Conservation (phyloP, 2,329 filamentous ascomycete species). For the Neoscytalidium dimidiatum region DNA sequence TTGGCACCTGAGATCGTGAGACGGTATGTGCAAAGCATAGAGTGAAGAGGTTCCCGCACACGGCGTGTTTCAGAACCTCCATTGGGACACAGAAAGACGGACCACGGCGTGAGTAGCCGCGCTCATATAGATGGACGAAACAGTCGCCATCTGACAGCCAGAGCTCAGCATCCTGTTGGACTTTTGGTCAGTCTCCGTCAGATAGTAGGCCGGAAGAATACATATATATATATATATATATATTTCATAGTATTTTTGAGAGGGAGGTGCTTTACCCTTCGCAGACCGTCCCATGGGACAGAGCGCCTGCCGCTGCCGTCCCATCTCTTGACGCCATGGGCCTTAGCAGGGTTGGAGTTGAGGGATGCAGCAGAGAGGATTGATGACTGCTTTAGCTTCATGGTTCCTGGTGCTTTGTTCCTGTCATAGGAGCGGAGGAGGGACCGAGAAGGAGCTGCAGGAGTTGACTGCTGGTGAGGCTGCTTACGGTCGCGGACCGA, state of each 20-base stretch:
- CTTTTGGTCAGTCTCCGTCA: not conserved
- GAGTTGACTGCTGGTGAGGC: not conserved
- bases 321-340: conserved; percentile 36
- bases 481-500: not conserved
- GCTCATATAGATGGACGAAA: conserved; percentile 67
- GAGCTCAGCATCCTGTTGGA: conserved; percentile 67
- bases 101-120: conserved; percentile 64
- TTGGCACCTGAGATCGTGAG: conserved; percentile 20
- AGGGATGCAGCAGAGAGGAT: not conserved
- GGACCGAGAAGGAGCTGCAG: not conserved
- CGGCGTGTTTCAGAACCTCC: conserved; percentile 56
- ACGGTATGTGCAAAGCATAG: conserved; percentile 39
- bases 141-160: conserved; percentile 71
- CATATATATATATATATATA: no score
- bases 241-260: no score
- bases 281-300: conserved; percentile 47
- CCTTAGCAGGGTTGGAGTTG: conserved; percentile 16
- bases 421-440: not conserved
- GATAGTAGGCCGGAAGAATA: no score
- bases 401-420: not conserved
- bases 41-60: conserved; percentile 63
- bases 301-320: conserved; percentile 36
- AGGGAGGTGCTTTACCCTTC: no score
- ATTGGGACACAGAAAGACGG: conserved; percentile 70
- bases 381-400: conserved; percentile 16